Base-by-base conservation (phyloP, 495 filamentous ascomycete species). In the Aspergillus olivimuriae region DNA sequence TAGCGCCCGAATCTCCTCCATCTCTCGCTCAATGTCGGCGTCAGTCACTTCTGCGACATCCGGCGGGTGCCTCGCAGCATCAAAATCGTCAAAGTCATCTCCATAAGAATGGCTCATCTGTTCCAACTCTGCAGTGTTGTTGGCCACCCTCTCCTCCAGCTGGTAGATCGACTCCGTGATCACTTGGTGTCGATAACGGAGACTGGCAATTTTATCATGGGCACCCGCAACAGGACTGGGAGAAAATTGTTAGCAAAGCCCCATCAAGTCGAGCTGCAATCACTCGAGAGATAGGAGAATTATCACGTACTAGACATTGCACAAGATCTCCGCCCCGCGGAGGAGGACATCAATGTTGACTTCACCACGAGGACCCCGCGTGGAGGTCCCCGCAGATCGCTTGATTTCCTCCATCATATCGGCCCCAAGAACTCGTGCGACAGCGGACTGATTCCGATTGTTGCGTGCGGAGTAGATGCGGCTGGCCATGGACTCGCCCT, bases 301-400 rank as follows among this genome's bases (percentile, higher is more conserved):
- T n/a, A n/a, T n/a, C n/a, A 69, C 74, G 47, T 76, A 87, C 76
- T 96, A 98, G 24, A 95, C 89, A 35, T 72, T 74, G 55, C 87
- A 89, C 19, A 98, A 73, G 66, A 89, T 94, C 69, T 97, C 89
- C 3, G 90, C 92, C 1, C 92, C 91, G 41, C 78, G 75, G 14
- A 98, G 73, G 24, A 98, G 63, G 3, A 94, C 72, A 57, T 94
- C 86, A 17, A 97, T 81, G 62, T 97, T 87, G 5, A 97, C 73
- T 28, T 95, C 89, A 9, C 75, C 75, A 41, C 72, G 75, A 30
- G 65, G 39, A n/a, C 62, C 60, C 18, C 63, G 56, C 2, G 50
- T 51, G 2, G 69, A 70, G 11, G 55, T 59, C 46, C 45, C 83
- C 58, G 45, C 64, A 50, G 56, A 78, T 63, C 52, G 74, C 70